These are phyloP conservation scores for Papiliotrema terrestris DNA, from an alignment of 1,284 basidiomycete genomes.

Conservation along the genomic window DNA sequence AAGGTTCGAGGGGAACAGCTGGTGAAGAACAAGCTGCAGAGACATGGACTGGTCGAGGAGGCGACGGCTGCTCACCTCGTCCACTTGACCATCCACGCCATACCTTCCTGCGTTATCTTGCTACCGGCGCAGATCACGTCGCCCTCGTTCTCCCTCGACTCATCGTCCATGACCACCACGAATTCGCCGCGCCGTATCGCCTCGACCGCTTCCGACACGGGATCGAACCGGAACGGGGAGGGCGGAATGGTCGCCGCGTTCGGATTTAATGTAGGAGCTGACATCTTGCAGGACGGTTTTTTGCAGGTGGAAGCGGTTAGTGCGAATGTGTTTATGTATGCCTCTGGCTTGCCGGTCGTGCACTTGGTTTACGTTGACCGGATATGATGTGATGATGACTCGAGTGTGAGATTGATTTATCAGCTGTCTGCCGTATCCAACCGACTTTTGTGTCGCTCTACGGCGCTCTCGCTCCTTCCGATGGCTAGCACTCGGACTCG, in stretches of 20 bases:
- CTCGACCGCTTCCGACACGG: conserved; percentile 72
- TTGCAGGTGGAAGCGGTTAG: not conserved
- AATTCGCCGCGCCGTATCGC: conserved; percentile 82
- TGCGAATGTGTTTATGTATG: no score
- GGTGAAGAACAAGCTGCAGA: no score
- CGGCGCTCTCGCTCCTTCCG: no score
- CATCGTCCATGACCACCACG: conserved; percentile 93
- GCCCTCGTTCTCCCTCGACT: conserved; percentile 88
- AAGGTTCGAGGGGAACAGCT: no score
- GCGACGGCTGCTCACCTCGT: conserved; percentile 69
- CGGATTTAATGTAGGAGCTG: conserved; percentile 23
- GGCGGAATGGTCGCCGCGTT: conserved; percentile 26
- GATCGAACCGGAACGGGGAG: conserved; percentile 56
- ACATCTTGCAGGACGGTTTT: conserved; percentile 21
- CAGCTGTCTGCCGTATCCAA: no score
- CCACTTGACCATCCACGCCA: conserved; percentile 99
- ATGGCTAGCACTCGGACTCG: no score
- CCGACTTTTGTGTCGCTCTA: no score
- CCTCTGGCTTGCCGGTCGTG: no score
- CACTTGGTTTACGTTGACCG: no score
- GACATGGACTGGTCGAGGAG: no score
- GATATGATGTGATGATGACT: no score
- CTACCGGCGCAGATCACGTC: conserved; percentile 83
- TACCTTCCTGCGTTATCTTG: conserved; percentile 84
- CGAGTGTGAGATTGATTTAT: no score